These are phyloP conservation scores for Chionographis japonica DNA, from an alignment of 106 monocot species.

Conservation along the genomic window DNA sequence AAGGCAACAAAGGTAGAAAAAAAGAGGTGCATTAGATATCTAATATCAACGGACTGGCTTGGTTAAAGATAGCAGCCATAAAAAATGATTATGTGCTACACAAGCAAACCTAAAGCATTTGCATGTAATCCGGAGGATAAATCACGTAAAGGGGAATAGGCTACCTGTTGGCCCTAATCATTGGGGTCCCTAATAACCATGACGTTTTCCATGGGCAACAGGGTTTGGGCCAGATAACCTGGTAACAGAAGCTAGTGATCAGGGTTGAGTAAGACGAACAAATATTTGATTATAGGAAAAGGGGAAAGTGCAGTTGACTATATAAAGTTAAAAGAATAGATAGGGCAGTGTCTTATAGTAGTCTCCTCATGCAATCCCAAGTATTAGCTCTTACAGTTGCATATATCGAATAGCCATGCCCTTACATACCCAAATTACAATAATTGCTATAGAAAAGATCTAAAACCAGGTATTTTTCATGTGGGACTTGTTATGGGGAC, in stretches of 20 bases:
- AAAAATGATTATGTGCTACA: slow-evolving; percentile 12
- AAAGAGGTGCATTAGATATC: slow-evolving; percentile 42
- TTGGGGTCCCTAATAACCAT: slow-evolving; percentile 67
- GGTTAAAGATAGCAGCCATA: slow-evolving; percentile 22
- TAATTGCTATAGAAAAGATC: no score
- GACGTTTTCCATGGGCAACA: slow-evolving; percentile 73
- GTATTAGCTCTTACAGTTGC: no score
- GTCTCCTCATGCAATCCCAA: no score
- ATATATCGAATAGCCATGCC: no score
- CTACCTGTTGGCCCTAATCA: slow-evolving; percentile 70
- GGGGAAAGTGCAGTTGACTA: neutral
- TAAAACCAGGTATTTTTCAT: no score
- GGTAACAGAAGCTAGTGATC: slow-evolving; percentile 46
- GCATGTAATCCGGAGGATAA: slow-evolving; percentile 20
- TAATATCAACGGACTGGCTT: slow-evolving; percentile 35
- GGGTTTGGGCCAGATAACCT: slow-evolving; percentile 83
- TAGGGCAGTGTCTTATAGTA: no score
- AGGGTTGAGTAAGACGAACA: slow-evolving; percentile 22
- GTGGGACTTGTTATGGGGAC: no score
- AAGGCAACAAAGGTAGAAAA: slow-evolving; percentile 55
- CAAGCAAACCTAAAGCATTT: slow-evolving; percentile 9
- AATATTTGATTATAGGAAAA: slow-evolving; percentile 3
- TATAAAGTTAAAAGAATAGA: slow-evolving; percentile 1
- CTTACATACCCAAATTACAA: no score
- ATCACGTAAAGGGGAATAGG: slow-evolving; percentile 23